Percentiles rank a stretch among this genome's conserved stretches.
Evolutionary conservation across 1,284 basidiomycete genomes (phyloP).

Genomic region (Melampsora larici-populina): DNA sequence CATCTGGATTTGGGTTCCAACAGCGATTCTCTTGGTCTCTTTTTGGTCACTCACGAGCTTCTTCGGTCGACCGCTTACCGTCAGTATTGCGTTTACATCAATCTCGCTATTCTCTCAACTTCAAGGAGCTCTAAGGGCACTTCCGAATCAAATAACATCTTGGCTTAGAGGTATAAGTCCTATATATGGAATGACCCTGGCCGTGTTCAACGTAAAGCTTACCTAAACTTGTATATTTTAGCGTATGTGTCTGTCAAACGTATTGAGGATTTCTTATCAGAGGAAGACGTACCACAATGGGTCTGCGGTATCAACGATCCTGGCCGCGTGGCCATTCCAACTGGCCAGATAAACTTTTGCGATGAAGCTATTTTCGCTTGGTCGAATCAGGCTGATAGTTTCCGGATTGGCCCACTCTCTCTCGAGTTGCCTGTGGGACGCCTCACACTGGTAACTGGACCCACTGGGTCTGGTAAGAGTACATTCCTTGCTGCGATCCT

Average conservation of each 20-base stretch:
- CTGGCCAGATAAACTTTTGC: neutral
- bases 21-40: conserved; percentile 38
- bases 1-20: conserved; percentile 42
- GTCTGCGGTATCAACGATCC: conserved; percentile 27
- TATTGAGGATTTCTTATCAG: conserved; percentile 39
- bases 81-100: conserved; percentile 43
- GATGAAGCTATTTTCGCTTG: conserved; percentile 60
- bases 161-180: conserved; percentile 35
- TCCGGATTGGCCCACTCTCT: conserved; percentile 23
- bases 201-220: neutral
- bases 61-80: conserved; percentile 35
- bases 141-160: conserved; percentile 39
- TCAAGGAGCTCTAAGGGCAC: conserved; percentile 52
- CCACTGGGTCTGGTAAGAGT: conserved; percentile 43
- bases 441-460: conserved; percentile 37
- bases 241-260: conserved; percentile 52
- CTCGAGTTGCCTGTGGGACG: conserved; percentile 34
- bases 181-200: neutral
- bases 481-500: conserved; percentile 40
- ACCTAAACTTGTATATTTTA: neutral
- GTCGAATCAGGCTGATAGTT: conserved; percentile 48
- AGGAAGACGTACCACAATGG: conserved; percentile 42
- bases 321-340: conserved; percentile 13
- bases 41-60: conserved; percentile 56
- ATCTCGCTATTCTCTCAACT: conserved; percentile 56